These are phyloP conservation scores for Volvox africanus DNA, from an alignment of 139 green algal genomes.

Conservation along the genomic window DNA sequence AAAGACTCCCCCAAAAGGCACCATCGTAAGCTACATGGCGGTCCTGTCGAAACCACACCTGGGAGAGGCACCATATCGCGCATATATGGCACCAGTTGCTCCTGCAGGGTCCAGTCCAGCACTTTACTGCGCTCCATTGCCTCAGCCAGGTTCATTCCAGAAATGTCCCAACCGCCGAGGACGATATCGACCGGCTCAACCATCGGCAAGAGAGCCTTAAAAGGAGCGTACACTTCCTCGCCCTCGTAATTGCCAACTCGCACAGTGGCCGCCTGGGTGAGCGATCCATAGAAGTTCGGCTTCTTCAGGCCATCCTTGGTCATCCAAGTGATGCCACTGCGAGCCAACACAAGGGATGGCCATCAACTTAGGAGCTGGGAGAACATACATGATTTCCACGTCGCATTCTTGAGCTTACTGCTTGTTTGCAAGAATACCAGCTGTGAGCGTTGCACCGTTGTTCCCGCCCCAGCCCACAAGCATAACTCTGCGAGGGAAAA, in stretches of 20 bases:
- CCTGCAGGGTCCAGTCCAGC: constrained; percentile 97
- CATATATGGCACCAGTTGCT: constrained; percentile 96
- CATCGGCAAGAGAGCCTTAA: constrained; percentile 93
- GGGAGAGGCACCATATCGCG: constrained; percentile 92
- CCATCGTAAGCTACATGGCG: no score
- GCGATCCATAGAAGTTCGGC: constrained; percentile 98
- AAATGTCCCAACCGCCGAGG: constrained; percentile 99
- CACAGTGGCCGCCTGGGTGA: constrained; percentile 96
- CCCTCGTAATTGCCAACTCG: constrained; percentile 95
- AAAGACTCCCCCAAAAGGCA: no score
- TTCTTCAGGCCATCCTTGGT: constrained; percentile 97
- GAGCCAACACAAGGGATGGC: background rate
- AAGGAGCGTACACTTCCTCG: constrained; percentile 95
- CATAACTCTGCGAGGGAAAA: constrained; percentile 89
- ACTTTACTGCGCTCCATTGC: constrained; percentile 92
- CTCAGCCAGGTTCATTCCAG: constrained; percentile 92
- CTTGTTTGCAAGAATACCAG: constrained; percentile 97
- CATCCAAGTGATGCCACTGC: constrained; percentile 97
- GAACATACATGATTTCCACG: background rate
- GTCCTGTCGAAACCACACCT: no score
- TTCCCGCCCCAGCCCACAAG: constrained; percentile 98
- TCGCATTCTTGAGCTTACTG: constrained; percentile 75
- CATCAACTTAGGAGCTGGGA: background rate
- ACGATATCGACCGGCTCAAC: constrained; percentile 97
- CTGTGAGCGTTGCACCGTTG: constrained; percentile 98